phyloP scores from a whole-genome alignment of 306 rosid species.

The Cucumis hystrix region DNA sequence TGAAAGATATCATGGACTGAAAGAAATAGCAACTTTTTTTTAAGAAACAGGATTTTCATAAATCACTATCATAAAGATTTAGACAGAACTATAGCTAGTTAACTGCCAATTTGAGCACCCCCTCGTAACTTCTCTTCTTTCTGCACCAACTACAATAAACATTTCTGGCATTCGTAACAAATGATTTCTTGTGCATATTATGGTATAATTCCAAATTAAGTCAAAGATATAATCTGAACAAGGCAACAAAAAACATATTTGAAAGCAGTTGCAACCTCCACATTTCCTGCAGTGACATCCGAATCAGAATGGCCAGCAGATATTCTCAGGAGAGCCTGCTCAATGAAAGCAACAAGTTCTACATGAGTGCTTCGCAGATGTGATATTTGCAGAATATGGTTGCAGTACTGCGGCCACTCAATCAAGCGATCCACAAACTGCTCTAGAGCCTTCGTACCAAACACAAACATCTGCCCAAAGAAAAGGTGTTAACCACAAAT shows the following conservation, averaged over 20 bases:
- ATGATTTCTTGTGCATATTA: neutral
- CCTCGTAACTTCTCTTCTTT: neutral
- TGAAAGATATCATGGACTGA: neutral
- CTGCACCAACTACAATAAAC: neutral
- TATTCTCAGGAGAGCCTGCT: constrained; percentile 78
- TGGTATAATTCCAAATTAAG: neutral
- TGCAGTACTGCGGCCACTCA: constrained; percentile 99
- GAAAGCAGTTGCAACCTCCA: constrained; percentile 40
- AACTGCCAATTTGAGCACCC: neutral
- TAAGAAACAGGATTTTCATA: neutral
- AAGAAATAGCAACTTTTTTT: neutral
- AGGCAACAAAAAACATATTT: neutral
- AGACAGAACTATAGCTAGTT: neutral
- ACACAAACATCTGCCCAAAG: constrained; percentile 76
- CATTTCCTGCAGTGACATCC: constrained; percentile 50
- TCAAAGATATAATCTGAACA: neutral
- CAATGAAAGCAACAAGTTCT: constrained; percentile 71
- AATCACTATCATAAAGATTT: neutral
- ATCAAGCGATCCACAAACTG: constrained; percentile 93
- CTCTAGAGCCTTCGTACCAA: constrained; percentile 89
- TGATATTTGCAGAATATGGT: constrained; percentile 92
- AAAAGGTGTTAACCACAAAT: constrained; percentile 8
- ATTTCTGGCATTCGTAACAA: neutral
- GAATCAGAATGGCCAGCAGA: constrained; percentile 69
- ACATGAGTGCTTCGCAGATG: constrained; percentile 73